A percentile compares a stretch with the other conserved stretches of the same genome.
phyloP scores from a whole-genome alignment of 2,329 filamentous ascomycete genomes.

The Penicillium sp. region DNA sequence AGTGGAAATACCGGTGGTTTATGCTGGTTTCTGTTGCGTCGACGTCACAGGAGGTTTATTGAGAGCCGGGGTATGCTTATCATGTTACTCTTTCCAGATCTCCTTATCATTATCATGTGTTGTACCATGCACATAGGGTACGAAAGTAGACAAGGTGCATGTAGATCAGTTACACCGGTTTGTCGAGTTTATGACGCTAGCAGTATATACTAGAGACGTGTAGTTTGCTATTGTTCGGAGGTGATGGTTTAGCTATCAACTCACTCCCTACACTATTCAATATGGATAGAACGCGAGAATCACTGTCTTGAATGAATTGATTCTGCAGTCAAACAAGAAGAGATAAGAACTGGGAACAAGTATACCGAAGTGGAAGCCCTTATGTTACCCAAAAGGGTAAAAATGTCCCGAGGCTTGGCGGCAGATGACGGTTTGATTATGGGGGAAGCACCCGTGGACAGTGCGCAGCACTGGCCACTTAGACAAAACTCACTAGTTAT shows the following conservation, averaged over 20 bases:
- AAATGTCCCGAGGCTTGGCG: constrained; percentile 30
- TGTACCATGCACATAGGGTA: background rate
- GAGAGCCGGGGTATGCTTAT: constrained; percentile 1
- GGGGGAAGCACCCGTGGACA: constrained; percentile 1
- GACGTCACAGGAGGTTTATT: constrained; percentile 7
- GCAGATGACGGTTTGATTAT: background rate
- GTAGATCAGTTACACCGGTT: background rate
- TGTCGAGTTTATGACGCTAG: background rate
- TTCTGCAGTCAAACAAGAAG: background rate
- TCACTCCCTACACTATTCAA: background rate
- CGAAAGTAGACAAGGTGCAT: background rate
- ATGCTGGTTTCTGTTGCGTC: background rate
- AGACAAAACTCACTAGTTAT: background rate
- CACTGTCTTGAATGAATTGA: background rate
- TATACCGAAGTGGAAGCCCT: constrained; percentile 28
- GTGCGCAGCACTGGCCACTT: background rate
- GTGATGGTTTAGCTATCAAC: background rate
- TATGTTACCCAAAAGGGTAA: constrained; percentile 32
- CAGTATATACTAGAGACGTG: background rate
- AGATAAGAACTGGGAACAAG: constrained; percentile 20
- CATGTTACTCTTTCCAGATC: background rate
- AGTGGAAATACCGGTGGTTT: constrained; percentile 18
- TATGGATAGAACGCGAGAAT: background rate
- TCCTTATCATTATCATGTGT: background rate
- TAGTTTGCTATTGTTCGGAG: background rate